Evolutionary conservation across 2,329 filamentous ascomycete species (phyloP).

Genomic region (Ceratocystis cacaofunesta): DNA sequence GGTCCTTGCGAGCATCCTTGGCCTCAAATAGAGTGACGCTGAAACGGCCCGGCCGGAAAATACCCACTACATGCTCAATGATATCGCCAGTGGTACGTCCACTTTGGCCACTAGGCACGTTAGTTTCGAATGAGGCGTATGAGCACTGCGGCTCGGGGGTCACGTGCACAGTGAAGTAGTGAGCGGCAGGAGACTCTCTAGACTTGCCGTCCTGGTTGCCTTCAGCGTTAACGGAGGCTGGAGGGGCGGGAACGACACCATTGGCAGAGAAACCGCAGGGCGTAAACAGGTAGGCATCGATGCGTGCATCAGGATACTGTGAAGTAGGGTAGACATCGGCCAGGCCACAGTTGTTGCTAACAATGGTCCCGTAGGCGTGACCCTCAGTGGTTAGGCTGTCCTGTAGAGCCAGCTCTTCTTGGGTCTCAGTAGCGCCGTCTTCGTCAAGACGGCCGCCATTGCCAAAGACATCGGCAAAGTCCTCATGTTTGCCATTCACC

Average conservation of each 20-base stretch:
- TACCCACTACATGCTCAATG: conserved; percentile 82
- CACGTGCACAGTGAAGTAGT: conserved; percentile 98
- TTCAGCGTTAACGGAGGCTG: conserved; percentile 29
- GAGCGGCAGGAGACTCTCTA: conserved; percentile 35
- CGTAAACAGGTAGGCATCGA: conserved; percentile 92
- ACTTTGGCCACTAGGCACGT: conserved; percentile 77
- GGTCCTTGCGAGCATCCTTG: conserved; percentile 34
- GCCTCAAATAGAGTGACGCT: conserved; percentile 93
- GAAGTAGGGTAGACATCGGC: conserved; percentile 75
- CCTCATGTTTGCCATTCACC: conserved; percentile 32
- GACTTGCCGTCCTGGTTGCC: conserved; percentile 6
- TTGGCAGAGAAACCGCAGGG: conserved; percentile 97
- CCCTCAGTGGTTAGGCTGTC: conserved; percentile 73
- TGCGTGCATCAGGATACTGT: conserved; percentile 79
- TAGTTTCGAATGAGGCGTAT: conserved; percentile 96
- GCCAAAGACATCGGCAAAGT: conserved; percentile 66
- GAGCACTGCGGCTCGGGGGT: conserved; percentile 95
- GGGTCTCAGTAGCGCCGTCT: conserved; percentile 27
- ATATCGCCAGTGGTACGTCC: conserved; percentile 81
- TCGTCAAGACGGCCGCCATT: conserved; percentile 45
- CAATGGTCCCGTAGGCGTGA: conserved; percentile 80
- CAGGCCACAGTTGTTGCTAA: conserved; percentile 79
- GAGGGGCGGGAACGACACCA: conserved; percentile 72
- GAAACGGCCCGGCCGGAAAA: conserved; percentile 96
- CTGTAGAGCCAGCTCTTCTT: conserved; percentile 41